phyloP scores from a whole-genome alignment of 1,139 yeast genomes.

The Petasospora rhodanensis region DNA sequence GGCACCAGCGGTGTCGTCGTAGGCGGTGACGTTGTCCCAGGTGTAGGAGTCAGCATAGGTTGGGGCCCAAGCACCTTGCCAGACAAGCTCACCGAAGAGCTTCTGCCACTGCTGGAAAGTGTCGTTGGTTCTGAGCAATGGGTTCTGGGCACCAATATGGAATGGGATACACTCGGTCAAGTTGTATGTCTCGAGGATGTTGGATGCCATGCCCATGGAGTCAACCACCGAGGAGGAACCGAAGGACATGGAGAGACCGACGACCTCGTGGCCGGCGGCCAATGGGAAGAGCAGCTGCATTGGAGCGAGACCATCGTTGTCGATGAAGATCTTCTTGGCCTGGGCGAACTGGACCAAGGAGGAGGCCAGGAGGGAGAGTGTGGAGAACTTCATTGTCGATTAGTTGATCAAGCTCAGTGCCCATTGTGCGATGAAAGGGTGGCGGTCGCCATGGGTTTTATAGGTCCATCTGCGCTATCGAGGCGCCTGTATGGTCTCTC shows the following conservation, averaged over 20 bases:
- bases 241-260: conserved; percentile 36
- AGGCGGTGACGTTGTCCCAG: conserved; percentile 31
- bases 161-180: conserved; percentile 36
- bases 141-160: conserved; percentile 36
- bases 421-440: too few relatives aligned
- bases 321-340: conserved; percentile 35
- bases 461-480: too few relatives aligned
- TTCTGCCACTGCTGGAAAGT: conserved; percentile 37
- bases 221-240: conserved; percentile 38
- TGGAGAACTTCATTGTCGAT: conserved; percentile 14
- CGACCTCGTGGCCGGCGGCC: conserved; percentile 36
- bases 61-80: conserved; percentile 39
- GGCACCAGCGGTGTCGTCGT: conserved; percentile 32
- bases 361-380: conserved; percentile 11
- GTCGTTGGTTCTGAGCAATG: conserved; percentile 35
- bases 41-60: conserved; percentile 29
- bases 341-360: conserved; percentile 3
- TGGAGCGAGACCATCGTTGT: conserved; percentile 36
- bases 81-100: conserved; percentile 36
- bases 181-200: conserved; percentile 30
- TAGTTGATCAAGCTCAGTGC: too few relatives aligned
- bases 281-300: conserved; percentile 34
- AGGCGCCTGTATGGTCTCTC: too few relatives aligned
- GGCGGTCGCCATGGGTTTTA: too few relatives aligned
- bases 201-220: conserved; percentile 31